Base-by-base conservation (phyloP, 2,329 filamentous ascomycete genomes). In the Botryotinia narcissicola region DNA sequence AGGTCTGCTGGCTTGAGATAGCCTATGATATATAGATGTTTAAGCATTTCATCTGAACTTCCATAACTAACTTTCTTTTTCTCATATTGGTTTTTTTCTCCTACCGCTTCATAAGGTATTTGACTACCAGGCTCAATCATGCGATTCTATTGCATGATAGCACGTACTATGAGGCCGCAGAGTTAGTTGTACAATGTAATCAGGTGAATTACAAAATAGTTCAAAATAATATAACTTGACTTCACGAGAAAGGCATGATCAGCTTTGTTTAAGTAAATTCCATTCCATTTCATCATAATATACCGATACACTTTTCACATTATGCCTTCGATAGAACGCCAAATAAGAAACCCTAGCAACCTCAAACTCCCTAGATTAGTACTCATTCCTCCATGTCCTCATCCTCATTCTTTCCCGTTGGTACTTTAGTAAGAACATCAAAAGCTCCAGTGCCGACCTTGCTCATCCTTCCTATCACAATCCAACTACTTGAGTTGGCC, bases 401-500 rank as follows among this genome's bases (percentile, higher is more conserved):
- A 48, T 73, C 71, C 63, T 69, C 71, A 20, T 18, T 68, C 63
- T 60, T 78, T 69, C 51, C 76, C 14, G 76, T 78, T 25, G 80
- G 79, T n/a, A 90, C 84, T 74, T 83, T 84, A 7, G 89, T 90
- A 80, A 98, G 85, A 61, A 99, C 91, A 84, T 98, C 95, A 83
- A 98, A 98, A 32, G 92, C 89, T 57, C 96, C 96, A 1, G 96
- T 99, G 68, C 96, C 96, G 74, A 97, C 90, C 77, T 89, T 92
- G 67, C 93, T 92, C 74, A 96, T 86, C 80, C 90, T 89, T 25
- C 97, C 96, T 81, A 96, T 91, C 67, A 98, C 95, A 79, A 99
- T 93, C 74, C 95, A 89, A 75, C 93, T 91, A 82, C 92, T 96
- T 0, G 97, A 96, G 74, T 92, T 94, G 74, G 88, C 90, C 75